A percentile compares a stretch with the other conserved stretches of the same genome.
Evolutionary conservation across 2,329 filamentous ascomycete genomes (phyloP).

Genomic region (Fusarium sp.): DNA sequence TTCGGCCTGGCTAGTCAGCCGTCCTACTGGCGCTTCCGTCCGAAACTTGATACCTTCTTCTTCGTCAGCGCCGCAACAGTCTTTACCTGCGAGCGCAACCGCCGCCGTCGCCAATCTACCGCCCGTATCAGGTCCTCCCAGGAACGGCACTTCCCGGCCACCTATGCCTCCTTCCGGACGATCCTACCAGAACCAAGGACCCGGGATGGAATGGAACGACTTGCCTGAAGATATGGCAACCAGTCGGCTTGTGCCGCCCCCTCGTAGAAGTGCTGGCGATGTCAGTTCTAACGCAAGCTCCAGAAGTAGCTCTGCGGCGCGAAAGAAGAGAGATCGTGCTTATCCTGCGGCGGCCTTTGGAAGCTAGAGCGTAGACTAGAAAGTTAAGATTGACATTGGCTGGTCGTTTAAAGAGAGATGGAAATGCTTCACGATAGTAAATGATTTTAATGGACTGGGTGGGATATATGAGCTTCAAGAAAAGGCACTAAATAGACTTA

Average conservation of each 20-base stretch:
- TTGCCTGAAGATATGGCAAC: conserved; percentile 72
- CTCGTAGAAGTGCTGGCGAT: conserved; percentile 50
- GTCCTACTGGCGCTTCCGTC: conserved; percentile 56
- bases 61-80: conserved; percentile 31
- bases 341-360: conserved; percentile 76
- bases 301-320: conserved; percentile 67
- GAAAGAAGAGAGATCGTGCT: conserved; percentile 72
- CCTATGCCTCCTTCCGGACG: conserved; percentile 52
- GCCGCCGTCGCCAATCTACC: conserved; percentile 54
- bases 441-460: conserved; percentile 26
- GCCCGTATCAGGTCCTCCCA: conserved; percentile 45
- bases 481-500: conserved; percentile 10
- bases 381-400: not conserved
- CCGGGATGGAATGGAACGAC: conserved; percentile 77
- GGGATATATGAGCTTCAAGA: conserved; percentile 5
- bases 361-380: conserved; percentile 46
- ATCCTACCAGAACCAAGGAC: conserved; percentile 72
- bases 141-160: conserved; percentile 40
- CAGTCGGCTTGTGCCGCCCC: conserved; percentile 51
- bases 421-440: conserved; percentile 28
- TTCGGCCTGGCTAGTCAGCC: conserved; percentile 72
- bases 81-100: conserved; percentile 48
- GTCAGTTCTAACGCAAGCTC: conserved; percentile 64
- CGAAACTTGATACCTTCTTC: conserved; percentile 42
- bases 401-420: not conserved